Conservation (phyloP, 345 rosid genomes). For the Rhizophora mangle region DNA sequence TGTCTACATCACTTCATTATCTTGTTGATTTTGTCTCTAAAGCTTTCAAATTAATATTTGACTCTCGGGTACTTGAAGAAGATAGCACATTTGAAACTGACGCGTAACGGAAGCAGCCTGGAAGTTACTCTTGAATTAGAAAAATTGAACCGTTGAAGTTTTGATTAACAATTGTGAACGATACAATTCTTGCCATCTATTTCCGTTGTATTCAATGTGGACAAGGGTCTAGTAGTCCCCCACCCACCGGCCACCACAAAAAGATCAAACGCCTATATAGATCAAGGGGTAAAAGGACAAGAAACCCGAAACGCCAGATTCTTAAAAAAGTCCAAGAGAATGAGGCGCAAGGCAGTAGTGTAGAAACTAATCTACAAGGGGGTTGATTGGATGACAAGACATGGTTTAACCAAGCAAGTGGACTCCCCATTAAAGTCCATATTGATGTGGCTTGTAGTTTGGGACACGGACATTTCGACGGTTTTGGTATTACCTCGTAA, state of each 20-base stretch:
- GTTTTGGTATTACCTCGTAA: too few relatives aligned
- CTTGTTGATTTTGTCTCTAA: background rate
- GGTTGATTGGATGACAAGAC: too few relatives aligned
- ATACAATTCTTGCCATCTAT: background rate
- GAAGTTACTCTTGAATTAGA: background rate
- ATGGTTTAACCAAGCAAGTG: too few relatives aligned
- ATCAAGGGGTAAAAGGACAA: background rate
- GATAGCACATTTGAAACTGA: background rate
- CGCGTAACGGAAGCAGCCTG: background rate
- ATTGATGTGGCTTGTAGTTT: too few relatives aligned
- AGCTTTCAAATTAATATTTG: background rate
- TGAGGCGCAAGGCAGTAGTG: too few relatives aligned
- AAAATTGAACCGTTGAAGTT: background rate
- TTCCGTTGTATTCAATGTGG: background rate
- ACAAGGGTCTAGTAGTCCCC: background rate
- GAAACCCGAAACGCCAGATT: too few relatives aligned
- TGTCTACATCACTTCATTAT: background rate
- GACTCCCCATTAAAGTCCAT: too few relatives aligned
- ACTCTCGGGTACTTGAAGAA: background rate
- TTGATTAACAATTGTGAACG: background rate
- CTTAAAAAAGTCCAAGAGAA: too few relatives aligned
- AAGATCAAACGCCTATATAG: background rate
- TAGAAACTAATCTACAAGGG: too few relatives aligned
- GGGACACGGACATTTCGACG: too few relatives aligned
- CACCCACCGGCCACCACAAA: background rate